Conservation (phyloP, 495 filamentous ascomycete genomes). For the Lasiosphaeria hispida region DNA sequence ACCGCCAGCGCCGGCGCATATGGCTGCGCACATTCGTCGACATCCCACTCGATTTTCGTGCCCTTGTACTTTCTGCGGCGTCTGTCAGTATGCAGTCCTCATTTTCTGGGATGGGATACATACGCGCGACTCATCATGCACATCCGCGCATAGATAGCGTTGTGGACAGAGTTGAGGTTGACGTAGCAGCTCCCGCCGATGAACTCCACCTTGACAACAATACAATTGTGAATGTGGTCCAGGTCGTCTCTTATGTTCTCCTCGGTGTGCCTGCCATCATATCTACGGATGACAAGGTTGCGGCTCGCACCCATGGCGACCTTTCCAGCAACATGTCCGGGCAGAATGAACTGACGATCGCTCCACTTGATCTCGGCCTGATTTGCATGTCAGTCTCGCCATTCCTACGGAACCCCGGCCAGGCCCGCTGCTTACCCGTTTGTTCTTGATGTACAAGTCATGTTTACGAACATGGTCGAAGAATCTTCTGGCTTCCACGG, state of each 20-base stretch:
- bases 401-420: not conserved
- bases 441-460: slow-evolving; percentile 67
- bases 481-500: slow-evolving; percentile 61
- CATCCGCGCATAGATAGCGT: slow-evolving; percentile 68
- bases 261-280: slow-evolving; percentile 59
- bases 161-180: slow-evolving; percentile 74
- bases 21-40: slow-evolving; percentile 71
- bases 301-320: slow-evolving; percentile 72
- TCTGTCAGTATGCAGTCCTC: slow-evolving; percentile 8
- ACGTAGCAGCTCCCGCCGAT: slow-evolving; percentile 58
- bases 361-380: slow-evolving; percentile 71
- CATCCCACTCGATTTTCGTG: slow-evolving; percentile 66
- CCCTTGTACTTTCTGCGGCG: slow-evolving; percentile 61
- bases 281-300: slow-evolving; percentile 66
- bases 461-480: slow-evolving; percentile 60
- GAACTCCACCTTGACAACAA: slow-evolving; percentile 66
- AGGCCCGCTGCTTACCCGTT: slow-evolving; percentile 53
- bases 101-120: slow-evolving; percentile 12
- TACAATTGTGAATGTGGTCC: slow-evolving; percentile 78
- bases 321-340: slow-evolving; percentile 63
- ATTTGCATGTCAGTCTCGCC: not conserved
- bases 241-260: slow-evolving; percentile 66
- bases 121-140: slow-evolving; percentile 74
- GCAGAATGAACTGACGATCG: slow-evolving; percentile 69
- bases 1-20: slow-evolving; percentile 31